Percentiles rank a stretch among this genome's conserved stretches.
Conservation (phyloP, 768 basidiomycete genomes). For the Trametes gibbosa region DNA sequence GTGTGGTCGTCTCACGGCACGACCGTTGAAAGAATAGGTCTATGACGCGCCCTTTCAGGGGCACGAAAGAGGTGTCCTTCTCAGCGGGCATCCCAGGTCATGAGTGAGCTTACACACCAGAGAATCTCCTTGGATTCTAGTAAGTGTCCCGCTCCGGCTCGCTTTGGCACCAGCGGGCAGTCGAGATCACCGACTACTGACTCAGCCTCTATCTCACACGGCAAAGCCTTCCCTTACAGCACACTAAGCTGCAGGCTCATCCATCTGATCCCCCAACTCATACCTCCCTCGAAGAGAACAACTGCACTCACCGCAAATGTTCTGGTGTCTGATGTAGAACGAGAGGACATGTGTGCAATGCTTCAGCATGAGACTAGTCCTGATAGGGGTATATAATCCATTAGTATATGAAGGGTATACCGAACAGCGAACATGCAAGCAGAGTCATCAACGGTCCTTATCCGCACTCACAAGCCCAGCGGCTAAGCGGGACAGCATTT, state of each 20-base stretch:
- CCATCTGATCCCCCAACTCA: too few species aligned
- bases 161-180: not conserved
- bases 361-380: not conserved
- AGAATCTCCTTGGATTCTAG: not conserved
- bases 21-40: not conserved
- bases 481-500: conserved; percentile 64
- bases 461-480: conserved; percentile 57
- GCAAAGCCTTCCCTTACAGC: not conserved
- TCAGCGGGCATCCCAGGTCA: conserved; percentile 5
- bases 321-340: not conserved
- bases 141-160: not conserved
- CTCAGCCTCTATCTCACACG: not conserved
- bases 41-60: not conserved
- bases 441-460: conserved; percentile 36
- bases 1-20: not conserved
- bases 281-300: too few species aligned
- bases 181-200: not conserved
- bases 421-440: not conserved
- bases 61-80: not conserved
- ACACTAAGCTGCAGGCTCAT: not conserved
- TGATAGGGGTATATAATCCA: conserved; percentile 7
- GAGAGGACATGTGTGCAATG: not conserved
- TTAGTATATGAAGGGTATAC: conserved; percentile 6
- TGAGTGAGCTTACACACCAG: conserved; percentile 3
- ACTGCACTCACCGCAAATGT: too few species aligned